Base-by-base conservation (phyloP, 2,329 filamentous ascomycete species). In the Colletotrichum karsti region DNA sequence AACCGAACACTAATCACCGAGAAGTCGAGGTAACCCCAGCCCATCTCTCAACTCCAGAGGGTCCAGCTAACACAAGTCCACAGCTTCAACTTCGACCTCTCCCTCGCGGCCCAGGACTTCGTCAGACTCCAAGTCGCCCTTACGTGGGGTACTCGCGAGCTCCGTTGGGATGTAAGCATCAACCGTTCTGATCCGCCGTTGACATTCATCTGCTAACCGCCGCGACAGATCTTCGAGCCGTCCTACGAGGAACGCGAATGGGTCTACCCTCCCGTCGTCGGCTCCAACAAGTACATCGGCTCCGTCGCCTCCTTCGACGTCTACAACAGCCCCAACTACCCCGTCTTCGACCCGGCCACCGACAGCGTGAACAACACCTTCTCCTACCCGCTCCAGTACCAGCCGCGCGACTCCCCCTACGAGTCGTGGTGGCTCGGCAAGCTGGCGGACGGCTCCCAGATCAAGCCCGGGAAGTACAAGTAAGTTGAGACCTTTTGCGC, bases 391-490 rank as follows among this genome's bases (percentile, higher is more conserved):
- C 63, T 80, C 12, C 75, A 71, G 37, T 75, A 77, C 12, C 73
- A 79, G 10, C 73, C 78, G 2, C 77, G 81, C 4, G 76, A 76
- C 7, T 75, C 76, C 20, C 70, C 72, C 4, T 75, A 74, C 28
- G 63, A 70, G 68, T 81, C 77, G 55, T 82, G 79, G 77, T 83
- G 81, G 81, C 81, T 83, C 22, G 81, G 81, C 1, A 80, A 80
- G 64, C 76, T 82, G 7, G 78, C 80, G 7, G 80, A 83, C 63
- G 81, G 81, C 3, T 78, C 79, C 8, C 76, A 77, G 54, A 82
- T 83, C 59, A 72, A 74, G 10, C 78, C 81, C 5, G 81, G 81
- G 1, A 79, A 79, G 37, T 83, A 83, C 65, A 78, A 77, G 81
- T 82, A 5, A 66, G 66, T 59, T n/a, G n/a, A n/a, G n/a, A n/a